Conservation (phyloP, 768 basidiomycete genomes). For the Tubosaeta sp. region DNA sequence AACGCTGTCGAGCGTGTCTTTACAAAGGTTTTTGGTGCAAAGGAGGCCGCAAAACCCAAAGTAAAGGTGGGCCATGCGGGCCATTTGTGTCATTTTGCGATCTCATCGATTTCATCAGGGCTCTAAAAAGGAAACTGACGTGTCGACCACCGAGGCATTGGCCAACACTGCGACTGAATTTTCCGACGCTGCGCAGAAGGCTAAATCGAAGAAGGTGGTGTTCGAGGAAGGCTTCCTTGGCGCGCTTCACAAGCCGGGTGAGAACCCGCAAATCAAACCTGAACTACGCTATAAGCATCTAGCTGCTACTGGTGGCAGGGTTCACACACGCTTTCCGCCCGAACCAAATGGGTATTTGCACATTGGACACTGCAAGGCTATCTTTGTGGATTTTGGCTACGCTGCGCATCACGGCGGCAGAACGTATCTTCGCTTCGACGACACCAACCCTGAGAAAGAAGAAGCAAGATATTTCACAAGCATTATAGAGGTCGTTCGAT, state of each 20-base stretch:
- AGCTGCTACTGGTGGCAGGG: constrained; percentile 70
- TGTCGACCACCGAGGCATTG: constrained; percentile 3
- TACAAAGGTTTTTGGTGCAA: constrained; percentile 64
- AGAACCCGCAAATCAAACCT: constrained; percentile 81
- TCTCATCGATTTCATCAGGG: constrained; percentile 33
- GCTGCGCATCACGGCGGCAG: constrained; percentile 91
- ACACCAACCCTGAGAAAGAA: constrained; percentile 98
- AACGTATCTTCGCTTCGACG: constrained; percentile 93
- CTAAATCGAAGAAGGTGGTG: constrained; percentile 52
- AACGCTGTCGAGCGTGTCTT: constrained; percentile 72
- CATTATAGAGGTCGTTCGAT: constrained; percentile 90
- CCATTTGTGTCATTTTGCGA: background rate
- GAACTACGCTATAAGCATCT: constrained; percentile 80
- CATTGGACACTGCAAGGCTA: constrained; percentile 96
- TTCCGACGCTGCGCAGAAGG: constrained; percentile 33
- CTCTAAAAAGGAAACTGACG: constrained; percentile 42
- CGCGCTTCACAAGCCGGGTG: constrained; percentile 87
- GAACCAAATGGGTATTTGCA: constrained; percentile 98
- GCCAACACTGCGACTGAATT: constrained; percentile 27
- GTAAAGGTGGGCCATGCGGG: constrained; percentile 46
- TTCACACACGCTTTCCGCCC: constrained; percentile 96
- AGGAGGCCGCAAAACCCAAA: constrained; percentile 62
- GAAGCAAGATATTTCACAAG: constrained; percentile 96
- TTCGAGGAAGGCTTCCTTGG: constrained; percentile 96
- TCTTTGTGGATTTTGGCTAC: constrained; percentile 98